These are phyloP conservation scores for Dichotomocladium elegans DNA, from an alignment of 371 early-diverging fungal species.

Conservation along the genomic window DNA sequence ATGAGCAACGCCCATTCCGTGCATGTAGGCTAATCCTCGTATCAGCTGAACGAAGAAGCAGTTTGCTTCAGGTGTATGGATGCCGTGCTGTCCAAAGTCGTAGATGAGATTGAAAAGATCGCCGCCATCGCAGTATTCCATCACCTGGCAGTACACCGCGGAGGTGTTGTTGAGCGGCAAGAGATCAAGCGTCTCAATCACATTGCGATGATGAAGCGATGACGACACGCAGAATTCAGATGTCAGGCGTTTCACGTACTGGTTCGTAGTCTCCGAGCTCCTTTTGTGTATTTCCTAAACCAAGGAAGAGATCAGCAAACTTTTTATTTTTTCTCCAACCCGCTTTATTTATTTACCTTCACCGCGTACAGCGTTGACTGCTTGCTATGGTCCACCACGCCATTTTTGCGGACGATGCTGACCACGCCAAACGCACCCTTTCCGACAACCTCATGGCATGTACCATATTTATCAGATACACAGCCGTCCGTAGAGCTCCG, in stretches of 20 bases:
- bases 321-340: too few relatives aligned
- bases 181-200: constrained; percentile 68
- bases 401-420: constrained; percentile 34
- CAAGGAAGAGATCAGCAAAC: too few relatives aligned
- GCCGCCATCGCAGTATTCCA: constrained; percentile 72
- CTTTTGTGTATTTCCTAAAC: constrained; percentile 56
- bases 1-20: constrained; percentile 70
- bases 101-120: constrained; percentile 54
- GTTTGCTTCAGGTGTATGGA: constrained; percentile 36
- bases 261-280: constrained; percentile 46
- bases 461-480: constrained; percentile 40
- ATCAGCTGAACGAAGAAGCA: constrained; percentile 63
- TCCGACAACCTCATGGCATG: constrained; percentile 43
- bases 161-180: constrained; percentile 51
- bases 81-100: constrained; percentile 49
- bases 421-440: constrained; percentile 50
- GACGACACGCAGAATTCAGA: constrained; percentile 68
- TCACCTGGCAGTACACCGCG: constrained; percentile 57
- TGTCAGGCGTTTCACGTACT: constrained; percentile 63
- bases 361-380: constrained; percentile 52
- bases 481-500: constrained; percentile 12
- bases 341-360: too few relatives aligned
- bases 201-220: constrained; percentile 58
- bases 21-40: constrained; percentile 61
- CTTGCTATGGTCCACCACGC: too few relatives aligned